Conservation (phyloP, 495 filamentous ascomycete genomes). For the Annulohypoxylon maeteangense region DNA sequence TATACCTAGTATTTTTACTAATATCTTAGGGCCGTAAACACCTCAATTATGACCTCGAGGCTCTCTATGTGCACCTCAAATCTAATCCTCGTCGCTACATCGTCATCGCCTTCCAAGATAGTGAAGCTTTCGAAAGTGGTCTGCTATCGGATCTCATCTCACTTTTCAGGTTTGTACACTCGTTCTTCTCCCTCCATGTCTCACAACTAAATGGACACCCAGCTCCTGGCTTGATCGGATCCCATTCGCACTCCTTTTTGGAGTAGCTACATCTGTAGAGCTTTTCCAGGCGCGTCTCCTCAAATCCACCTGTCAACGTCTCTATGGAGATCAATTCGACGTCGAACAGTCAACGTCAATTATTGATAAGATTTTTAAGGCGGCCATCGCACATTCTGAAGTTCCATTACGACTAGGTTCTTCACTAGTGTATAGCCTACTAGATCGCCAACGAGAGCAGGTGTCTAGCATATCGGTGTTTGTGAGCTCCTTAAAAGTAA, state of each 20-base stretch:
- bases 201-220: conserved; percentile 24
- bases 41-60: conserved; percentile 90
- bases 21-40: conserved; percentile 70
- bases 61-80: conserved; percentile 73
- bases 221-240: conserved; percentile 92
- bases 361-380: conserved; percentile 81
- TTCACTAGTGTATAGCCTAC: conserved; percentile 66
- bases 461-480: conserved; percentile 89
- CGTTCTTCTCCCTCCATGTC: neutral
- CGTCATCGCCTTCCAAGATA: conserved; percentile 85
- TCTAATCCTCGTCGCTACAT: conserved; percentile 67
- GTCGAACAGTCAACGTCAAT: conserved; percentile 79
- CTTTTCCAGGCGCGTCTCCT: conserved; percentile 86
- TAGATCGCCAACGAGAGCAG: conserved; percentile 84
- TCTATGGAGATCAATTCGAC: conserved; percentile 85
- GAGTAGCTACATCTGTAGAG: conserved; percentile 90
- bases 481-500: conserved; percentile 80
- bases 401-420: conserved; percentile 75
- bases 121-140: conserved; percentile 87
- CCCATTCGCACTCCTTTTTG: conserved; percentile 86
- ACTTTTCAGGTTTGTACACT: conserved; percentile 72
- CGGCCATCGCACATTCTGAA: conserved; percentile 66
- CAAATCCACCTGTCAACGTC: conserved; percentile 73
- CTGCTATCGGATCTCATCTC: conserved; percentile 81
- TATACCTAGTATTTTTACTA: conserved; percentile 7